Conservation (phyloP, 768 basidiomycete genomes). For the Auriculariales sp. region DNA sequence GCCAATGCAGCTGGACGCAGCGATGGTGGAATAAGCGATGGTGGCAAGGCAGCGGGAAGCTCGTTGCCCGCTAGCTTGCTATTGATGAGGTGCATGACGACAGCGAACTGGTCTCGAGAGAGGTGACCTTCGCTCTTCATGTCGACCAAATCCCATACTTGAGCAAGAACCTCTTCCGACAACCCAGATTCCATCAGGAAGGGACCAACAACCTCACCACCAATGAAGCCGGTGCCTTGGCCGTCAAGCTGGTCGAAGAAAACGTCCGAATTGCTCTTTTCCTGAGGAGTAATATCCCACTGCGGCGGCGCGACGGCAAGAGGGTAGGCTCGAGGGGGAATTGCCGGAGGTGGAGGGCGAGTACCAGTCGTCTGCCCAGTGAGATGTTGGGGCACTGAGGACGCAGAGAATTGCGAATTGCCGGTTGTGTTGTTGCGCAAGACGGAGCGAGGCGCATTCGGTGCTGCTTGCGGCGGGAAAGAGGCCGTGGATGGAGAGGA, state of each 20-base stretch:
- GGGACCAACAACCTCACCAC: conserved; percentile 87
- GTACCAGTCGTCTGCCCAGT: conserved; percentile 3
- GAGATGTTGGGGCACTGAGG: conserved; percentile 3
- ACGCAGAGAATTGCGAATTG: conserved; percentile 2
- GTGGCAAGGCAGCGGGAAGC: conserved; percentile 56
- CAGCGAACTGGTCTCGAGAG: conserved; percentile 85
- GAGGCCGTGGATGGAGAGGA: conserved; percentile 14
- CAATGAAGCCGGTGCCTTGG: conserved; percentile 62
- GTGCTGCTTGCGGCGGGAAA: conserved; percentile 37
- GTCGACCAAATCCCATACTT: conserved; percentile 91
- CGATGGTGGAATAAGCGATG: conserved; percentile 67
- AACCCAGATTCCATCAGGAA: conserved; percentile 89
- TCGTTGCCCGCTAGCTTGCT: conserved; percentile 68
- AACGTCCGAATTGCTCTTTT: conserved; percentile 63
- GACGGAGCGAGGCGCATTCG: not conserved
- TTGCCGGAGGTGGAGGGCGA: conserved; percentile 1
- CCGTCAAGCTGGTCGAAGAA: conserved; percentile 77
- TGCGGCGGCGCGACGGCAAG: conserved; percentile 6
- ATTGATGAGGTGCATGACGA: conserved; percentile 89
- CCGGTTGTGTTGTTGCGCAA: conserved; percentile 3
- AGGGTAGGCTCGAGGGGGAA: conserved; percentile 1
- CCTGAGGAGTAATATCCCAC: conserved; percentile 77
- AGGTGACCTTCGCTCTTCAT: conserved; percentile 76
- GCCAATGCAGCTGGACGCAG: conserved; percentile 30
- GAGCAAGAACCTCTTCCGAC: conserved; percentile 70